A percentile compares a stretch with the other conserved stretches of the same genome.
These are phyloP conservation scores for Penicillium nordicum DNA, from an alignment of 2,329 filamentous ascomycete species.

Conservation along the genomic window DNA sequence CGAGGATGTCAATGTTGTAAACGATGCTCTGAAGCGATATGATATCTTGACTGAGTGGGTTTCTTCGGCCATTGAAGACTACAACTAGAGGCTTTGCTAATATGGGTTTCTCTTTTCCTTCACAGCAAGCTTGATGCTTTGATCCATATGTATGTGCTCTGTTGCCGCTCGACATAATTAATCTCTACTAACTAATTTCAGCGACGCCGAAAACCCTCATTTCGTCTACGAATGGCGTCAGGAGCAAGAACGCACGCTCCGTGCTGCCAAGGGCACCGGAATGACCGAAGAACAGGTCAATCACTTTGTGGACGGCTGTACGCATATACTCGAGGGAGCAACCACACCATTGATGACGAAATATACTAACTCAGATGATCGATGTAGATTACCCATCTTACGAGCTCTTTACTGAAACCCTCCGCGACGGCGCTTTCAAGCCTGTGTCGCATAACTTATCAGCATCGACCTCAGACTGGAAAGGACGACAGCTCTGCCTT, in stretches of 20 bases:
- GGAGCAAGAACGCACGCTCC: constrained; percentile 73
- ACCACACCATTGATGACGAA: neutral
- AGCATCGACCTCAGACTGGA: constrained; percentile 33
- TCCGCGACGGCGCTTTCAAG: constrained; percentile 58
- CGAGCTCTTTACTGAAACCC: constrained; percentile 62
- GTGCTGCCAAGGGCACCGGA: constrained; percentile 63
- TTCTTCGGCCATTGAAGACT: neutral
- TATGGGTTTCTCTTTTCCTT: neutral
- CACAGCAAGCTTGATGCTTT: constrained; percentile 57
- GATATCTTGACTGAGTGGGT: constrained; percentile 55
- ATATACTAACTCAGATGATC: neutral
- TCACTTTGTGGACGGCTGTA: constrained; percentile 68
- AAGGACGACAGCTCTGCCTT: constrained; percentile 58
- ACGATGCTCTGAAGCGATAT: constrained; percentile 57
- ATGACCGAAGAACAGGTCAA: constrained; percentile 81
- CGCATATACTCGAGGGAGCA: constrained; percentile 22
- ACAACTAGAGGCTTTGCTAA: constrained; percentile 12
- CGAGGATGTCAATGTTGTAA: constrained; percentile 56
- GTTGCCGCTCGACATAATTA: neutral
- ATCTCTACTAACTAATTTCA: constrained; percentile 19
- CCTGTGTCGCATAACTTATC: constrained; percentile 20
- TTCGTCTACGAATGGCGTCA: constrained; percentile 83
- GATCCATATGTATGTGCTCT: constrained; percentile 55
- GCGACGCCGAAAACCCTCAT: constrained; percentile 66
- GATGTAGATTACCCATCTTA: constrained; percentile 63